Base-by-base conservation (phyloP, 208 protist species). In the Crithidia thermophila region DNA sequence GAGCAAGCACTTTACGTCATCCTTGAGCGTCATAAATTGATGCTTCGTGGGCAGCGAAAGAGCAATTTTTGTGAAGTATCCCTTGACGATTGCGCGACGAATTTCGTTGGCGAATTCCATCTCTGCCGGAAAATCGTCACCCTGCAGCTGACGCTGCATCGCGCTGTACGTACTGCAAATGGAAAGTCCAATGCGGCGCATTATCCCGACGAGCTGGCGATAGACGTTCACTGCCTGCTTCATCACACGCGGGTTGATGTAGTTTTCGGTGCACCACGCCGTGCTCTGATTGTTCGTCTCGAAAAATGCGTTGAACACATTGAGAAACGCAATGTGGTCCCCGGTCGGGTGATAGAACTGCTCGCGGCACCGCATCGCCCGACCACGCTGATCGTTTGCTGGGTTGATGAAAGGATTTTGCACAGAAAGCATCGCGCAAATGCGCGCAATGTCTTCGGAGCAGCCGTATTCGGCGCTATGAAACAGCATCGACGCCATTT, bases 181-280 rank as follows among this genome's bases (percentile, higher is more conserved):
- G 11, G 60, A 46, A 2, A 88, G 67, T 13, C 72, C 75, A 8
- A 95, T 56, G n/a, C 84, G 72, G 4, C 71, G 72, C 92, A 99
- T 96, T 57, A 99, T 97, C 23, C 76, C 73, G 23, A 94, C 67
- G 9, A 99, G 78, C 81, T 99, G 98, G 33, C 96, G 90, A 42
- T 98, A 83, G 27, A 99, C 93, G 63, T 98, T 98, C 50, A 96
- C 77, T 4, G 98, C 98, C 47, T 97, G 80, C 46, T 90, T 92
- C 72, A 99, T 84, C 1, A 97, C 86, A 11, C 98, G 85, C 0
- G 85, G 91, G 39, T 99, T 98, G 25, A 99, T 87, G 78, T 97
- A 99, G 75, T 99, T 99, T 47, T 99, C 94, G 18, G 86, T 91
- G 67, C 98, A 99, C 98, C 98, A 99, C n/a, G 80, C 67, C 1